These are phyloP conservation scores for Globisporangium perplexum DNA, from an alignment of 352 stramenopile species.

Conservation along the genomic window DNA sequence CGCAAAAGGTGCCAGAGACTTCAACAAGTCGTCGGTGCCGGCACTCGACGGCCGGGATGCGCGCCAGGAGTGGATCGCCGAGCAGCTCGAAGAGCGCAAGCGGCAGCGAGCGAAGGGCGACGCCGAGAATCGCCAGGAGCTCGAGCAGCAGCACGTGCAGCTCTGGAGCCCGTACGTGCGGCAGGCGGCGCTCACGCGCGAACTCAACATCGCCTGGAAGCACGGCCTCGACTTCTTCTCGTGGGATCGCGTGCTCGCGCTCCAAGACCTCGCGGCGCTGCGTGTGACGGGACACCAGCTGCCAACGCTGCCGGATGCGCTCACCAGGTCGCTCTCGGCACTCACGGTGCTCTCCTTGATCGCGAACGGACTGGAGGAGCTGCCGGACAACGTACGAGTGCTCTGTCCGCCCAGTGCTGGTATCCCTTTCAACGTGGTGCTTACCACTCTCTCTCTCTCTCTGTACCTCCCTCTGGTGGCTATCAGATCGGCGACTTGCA, in stretches of 20 bases:
- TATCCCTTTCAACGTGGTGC: too few relatives aligned
- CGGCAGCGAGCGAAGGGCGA: conserved; percentile 33
- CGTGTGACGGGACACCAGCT: conserved; percentile 48
- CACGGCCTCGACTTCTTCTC: conserved; percentile 42
- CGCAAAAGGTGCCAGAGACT: background rate
- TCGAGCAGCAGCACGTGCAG: conserved; percentile 14
- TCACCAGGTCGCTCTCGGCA: conserved; percentile 21
- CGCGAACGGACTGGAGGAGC: conserved; percentile 28
- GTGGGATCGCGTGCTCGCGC: conserved; percentile 35
- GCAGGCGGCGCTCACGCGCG: conserved; percentile 27
- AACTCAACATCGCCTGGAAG: conserved; percentile 73
- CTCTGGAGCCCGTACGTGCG: conserved; percentile 45
- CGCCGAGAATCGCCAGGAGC: background rate
- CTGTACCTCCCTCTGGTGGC: too few relatives aligned
- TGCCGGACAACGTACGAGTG: conserved; percentile 39
- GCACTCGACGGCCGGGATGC: conserved; percentile 11
- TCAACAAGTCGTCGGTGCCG: background rate
- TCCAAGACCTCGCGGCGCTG: conserved; percentile 40
- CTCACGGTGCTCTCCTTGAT: conserved; percentile 53
- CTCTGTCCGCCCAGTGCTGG: too few relatives aligned
- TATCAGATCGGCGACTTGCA: conserved; percentile 33
- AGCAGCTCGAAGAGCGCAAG: conserved; percentile 37
- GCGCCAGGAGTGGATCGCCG: conserved; percentile 41
- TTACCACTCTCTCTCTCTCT: background rate
- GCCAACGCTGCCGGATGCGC: conserved; percentile 19